phyloP scores from a whole-genome alignment of 2,329 filamentous ascomycete species.

The Pestalotiopsis sp. region DNA sequence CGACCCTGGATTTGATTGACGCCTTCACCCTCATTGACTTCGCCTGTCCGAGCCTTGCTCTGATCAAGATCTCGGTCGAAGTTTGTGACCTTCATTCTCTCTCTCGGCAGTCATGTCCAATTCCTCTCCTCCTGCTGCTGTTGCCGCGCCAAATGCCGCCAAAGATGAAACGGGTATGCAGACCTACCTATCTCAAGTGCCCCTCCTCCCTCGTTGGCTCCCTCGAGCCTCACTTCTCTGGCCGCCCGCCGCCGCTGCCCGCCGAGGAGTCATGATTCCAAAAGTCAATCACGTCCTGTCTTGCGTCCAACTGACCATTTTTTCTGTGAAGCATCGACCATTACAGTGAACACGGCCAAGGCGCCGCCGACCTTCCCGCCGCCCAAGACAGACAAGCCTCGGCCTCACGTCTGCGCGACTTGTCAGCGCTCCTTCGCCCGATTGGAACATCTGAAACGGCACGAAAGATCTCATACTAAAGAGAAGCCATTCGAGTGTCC shows the following conservation, averaged over 20 bases:
- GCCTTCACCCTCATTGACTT: constrained; percentile 5
- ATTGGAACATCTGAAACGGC: constrained; percentile 93
- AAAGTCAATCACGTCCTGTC: neutral
- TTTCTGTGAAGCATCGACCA: constrained; percentile 24
- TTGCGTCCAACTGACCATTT: neutral
- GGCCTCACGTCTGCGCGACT: constrained; percentile 90
- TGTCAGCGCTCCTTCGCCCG: constrained; percentile 92
- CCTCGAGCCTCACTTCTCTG: neutral
- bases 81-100: neutral
- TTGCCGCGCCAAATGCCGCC: constrained; percentile 12
- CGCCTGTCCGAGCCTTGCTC: neutral
- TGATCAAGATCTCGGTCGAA: neutral
- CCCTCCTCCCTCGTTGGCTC: constrained; percentile 4
- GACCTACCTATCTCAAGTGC: neutral
- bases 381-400: constrained; percentile 95
- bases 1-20: constrained; percentile 4
- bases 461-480: constrained; percentile 73
- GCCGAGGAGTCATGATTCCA: neutral
- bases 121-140: constrained; percentile 10
- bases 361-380: constrained; percentile 61
- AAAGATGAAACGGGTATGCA: constrained; percentile 14
- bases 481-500: constrained; percentile 99
- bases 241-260: neutral
- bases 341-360: constrained; percentile 36
- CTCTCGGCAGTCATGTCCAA: constrained; percentile 13